phyloP scores from a whole-genome alignment of 495 filamentous ascomycete genomes.

The Penicillium riverlandense region DNA sequence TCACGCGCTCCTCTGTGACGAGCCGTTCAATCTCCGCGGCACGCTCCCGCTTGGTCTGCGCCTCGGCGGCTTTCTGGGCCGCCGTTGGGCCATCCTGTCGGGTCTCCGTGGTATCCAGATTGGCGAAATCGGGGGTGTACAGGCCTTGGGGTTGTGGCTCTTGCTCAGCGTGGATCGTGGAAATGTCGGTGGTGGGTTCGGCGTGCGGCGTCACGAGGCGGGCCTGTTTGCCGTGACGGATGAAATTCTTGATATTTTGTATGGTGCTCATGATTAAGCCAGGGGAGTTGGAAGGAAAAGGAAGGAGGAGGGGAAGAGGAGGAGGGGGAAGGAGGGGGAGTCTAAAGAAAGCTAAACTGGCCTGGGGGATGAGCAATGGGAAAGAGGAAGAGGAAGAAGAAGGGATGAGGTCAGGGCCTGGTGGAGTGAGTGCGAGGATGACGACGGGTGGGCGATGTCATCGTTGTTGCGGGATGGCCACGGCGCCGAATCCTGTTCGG shows the following conservation, averaged over 20 bases:
- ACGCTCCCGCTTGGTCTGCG: slow-evolving; percentile 38
- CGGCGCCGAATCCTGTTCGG: not conserved
- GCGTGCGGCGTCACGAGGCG: slow-evolving; percentile 57
- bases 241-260: slow-evolving; percentile 93
- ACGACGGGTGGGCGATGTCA: slow-evolving; percentile 29
- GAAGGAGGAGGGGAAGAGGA: not conserved
- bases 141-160: slow-evolving; percentile 44
- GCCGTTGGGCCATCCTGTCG: slow-evolving; percentile 54
- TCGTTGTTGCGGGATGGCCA: slow-evolving; percentile 4
- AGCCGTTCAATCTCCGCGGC: slow-evolving; percentile 65
- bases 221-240: slow-evolving; percentile 96
- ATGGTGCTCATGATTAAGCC: slow-evolving; percentile 63
- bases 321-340: not conserved
- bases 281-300: not conserved
- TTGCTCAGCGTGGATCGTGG: slow-evolving; percentile 59
- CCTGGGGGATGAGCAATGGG: slow-evolving; percentile 1
- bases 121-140: slow-evolving; percentile 47
- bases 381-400: not conserved
- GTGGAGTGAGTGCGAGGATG: slow-evolving; percentile 68
- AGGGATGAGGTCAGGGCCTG: slow-evolving; percentile 65
- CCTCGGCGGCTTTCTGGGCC: slow-evolving; percentile 45
- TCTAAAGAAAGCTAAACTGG: slow-evolving; percentile 1
- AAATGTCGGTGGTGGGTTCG: slow-evolving; percentile 62
- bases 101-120: slow-evolving; percentile 38
- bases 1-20: slow-evolving; percentile 83